These are phyloP conservation scores for Fusarium scirpi DNA, from an alignment of 2,329 filamentous ascomycete genomes.

Conservation along the genomic window DNA sequence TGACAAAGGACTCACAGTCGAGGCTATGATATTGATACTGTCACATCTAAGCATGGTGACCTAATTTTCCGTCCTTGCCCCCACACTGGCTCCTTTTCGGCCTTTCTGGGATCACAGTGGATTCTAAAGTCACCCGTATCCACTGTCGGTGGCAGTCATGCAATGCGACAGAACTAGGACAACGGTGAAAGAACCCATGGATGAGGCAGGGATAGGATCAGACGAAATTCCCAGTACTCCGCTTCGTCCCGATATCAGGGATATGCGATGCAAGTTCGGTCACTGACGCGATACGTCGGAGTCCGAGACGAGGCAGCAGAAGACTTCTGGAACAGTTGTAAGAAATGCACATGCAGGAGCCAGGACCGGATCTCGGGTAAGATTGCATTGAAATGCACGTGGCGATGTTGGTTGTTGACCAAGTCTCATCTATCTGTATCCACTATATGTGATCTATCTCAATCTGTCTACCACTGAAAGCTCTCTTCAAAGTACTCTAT, in stretches of 20 bases:
- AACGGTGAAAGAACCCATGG: neutral
- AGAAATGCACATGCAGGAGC: neutral
- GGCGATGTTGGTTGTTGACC: too few species aligned
- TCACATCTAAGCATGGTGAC: neutral
- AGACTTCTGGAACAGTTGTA: neutral
- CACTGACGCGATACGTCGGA: neutral
- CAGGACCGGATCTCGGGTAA: neutral
- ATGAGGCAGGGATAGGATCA: neutral
- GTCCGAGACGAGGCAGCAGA: neutral
- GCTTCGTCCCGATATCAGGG: neutral
- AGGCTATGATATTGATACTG: neutral
- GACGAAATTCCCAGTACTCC: neutral
- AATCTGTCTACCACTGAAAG: conserved; percentile 5
- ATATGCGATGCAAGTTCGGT: neutral
- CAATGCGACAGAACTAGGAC: neutral
- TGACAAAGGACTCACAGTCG: neutral
- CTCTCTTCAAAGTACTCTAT: conserved; percentile 27
- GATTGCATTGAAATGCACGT: too few species aligned
- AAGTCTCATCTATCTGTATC: neutral
- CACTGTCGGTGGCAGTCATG: neutral
- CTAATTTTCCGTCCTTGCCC: neutral
- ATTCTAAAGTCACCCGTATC: neutral
- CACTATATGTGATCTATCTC: neutral
- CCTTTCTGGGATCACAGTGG: neutral
- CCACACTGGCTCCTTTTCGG: neutral